Base-by-base conservation (phyloP, 2,329 filamentous ascomycete genomes). In the Seiridium cupressi region DNA sequence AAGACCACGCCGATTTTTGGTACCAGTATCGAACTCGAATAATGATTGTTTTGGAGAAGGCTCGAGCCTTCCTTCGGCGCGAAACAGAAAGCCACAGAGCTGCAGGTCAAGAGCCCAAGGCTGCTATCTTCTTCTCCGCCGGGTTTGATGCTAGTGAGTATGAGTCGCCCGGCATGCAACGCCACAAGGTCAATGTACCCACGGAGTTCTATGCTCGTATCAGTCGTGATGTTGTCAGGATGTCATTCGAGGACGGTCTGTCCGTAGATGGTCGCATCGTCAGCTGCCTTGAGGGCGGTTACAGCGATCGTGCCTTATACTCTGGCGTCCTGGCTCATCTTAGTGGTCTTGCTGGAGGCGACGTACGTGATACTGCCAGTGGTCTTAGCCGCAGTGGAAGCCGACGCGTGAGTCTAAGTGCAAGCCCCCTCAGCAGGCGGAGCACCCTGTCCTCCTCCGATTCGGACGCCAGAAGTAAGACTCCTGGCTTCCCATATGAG, bases 101-200 rank as follows among this genome's bases (percentile, higher is more conserved):
- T 18, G 78, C 83, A 55, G 84, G 85, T 44, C 82, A 87, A 40
- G 78, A 79, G 32, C 90, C 93, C 3, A 94, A 89, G 69, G 91
- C 91, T 2, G 94, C 92, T 40, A 93, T 99, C 51, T 99, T 99
- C 76, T 78, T 99, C 55, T 98, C 94, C 51, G 93, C 95, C 2
- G 96, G 95, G 0, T 99, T 99, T 65, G 95, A 99, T 76, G 95
- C 95, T 3, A 97, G 93, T 70, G 93, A 99, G 72, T 96, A 91
- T 88, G 95, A 99, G 73, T 88, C 90, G 18, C 81, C 85, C 3
- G 92, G 92, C 3, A 99, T 99, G 95, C 95, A 99, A 75, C 85
- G 95, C 51, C 95, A 99, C 74, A 89, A 91, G 60, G 93, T 97
- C 69, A 97, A 97, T 70, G 95, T 99, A 2, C 94, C 95, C 0